Conservation (phyloP, 2,329 filamentous ascomycete genomes). For the Purpureocillium lavendulum region DNA sequence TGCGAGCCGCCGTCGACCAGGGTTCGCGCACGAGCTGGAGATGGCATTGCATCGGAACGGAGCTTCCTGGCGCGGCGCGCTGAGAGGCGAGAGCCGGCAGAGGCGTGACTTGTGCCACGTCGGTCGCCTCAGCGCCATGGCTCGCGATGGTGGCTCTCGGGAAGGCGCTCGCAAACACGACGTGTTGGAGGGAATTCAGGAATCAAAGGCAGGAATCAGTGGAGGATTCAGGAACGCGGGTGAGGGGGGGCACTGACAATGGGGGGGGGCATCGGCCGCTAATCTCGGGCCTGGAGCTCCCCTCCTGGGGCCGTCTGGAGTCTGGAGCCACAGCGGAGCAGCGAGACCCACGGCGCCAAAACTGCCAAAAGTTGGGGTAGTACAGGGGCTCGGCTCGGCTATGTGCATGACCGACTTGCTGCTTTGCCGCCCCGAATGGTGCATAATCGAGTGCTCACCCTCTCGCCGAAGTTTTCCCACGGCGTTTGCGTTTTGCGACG, state of each 20-base stretch:
- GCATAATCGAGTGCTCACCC: background rate
- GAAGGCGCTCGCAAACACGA: too few relatives aligned
- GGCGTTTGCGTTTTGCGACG: constrained; percentile 5
- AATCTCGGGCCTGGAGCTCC: background rate
- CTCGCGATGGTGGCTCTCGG: too few relatives aligned
- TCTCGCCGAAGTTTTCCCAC: constrained; percentile 12
- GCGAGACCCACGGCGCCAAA: background rate
- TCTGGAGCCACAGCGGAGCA: constrained; percentile 3
- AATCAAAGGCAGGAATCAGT: too few relatives aligned
- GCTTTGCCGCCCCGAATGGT: too few relatives aligned
- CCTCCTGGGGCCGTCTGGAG: too few relatives aligned
- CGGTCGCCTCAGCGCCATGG: constrained; percentile 21
- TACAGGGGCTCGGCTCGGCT: background rate
- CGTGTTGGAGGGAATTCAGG: too few relatives aligned
- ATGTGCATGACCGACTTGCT: background rate
- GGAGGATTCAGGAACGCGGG: background rate
- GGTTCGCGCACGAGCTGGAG: constrained; percentile 8
- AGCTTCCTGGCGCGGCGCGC: constrained; percentile 14
- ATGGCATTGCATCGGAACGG: constrained; percentile 13
- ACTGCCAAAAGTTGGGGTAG: constrained; percentile 4
- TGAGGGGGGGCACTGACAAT: background rate
- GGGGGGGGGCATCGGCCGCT: background rate
- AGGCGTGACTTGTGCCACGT: constrained; percentile 14
- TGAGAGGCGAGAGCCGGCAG: constrained; percentile 9
- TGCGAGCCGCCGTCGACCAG: constrained; percentile 15